Conservation (phyloP, 192 early-diverging fungal genomes). For the Mortierella alpina region DNA sequence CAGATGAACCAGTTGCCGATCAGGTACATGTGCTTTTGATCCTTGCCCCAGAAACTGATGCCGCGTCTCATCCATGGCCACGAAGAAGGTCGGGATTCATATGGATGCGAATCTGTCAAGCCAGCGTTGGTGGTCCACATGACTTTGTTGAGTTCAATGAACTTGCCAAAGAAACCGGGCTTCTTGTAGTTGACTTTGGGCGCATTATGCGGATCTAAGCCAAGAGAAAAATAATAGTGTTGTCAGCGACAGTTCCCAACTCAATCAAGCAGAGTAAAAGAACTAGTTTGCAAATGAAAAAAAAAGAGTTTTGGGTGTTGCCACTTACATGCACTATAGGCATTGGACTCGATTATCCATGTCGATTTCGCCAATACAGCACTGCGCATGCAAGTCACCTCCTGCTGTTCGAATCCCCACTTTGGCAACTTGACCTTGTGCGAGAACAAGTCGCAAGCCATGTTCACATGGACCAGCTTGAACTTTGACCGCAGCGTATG, state of each 20-base stretch:
- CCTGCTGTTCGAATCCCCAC: slow-evolving; percentile 94
- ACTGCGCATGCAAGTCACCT: slow-evolving; percentile 94
- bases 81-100: slow-evolving; percentile 88
- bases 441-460: slow-evolving; percentile 86
- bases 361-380: slow-evolving; percentile 69
- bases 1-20: slow-evolving; percentile 93
- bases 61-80: slow-evolving; percentile 91
- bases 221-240: slow-evolving; percentile 2
- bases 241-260: background rate
- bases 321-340: slow-evolving; percentile 57
- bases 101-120: slow-evolving; percentile 91
- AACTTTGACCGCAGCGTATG: slow-evolving; percentile 76
- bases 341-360: slow-evolving; percentile 84
- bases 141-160: slow-evolving; percentile 83
- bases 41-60: slow-evolving; percentile 87
- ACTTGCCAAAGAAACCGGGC: slow-evolving; percentile 86
- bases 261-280: background rate
- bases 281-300: slow-evolving; percentile 7
- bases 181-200: slow-evolving; percentile 68
- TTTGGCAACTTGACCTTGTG: slow-evolving; percentile 84
- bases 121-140: slow-evolving; percentile 93
- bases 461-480: slow-evolving; percentile 76
- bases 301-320: background rate
- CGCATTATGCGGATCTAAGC: slow-evolving; percentile 65
- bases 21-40: slow-evolving; percentile 84